A percentile compares a stretch with the other conserved stretches of the same genome.
These are phyloP conservation scores for Umbellularia californica DNA, from an alignment of 164 flowering plant genomes.

Conservation along the genomic window DNA sequence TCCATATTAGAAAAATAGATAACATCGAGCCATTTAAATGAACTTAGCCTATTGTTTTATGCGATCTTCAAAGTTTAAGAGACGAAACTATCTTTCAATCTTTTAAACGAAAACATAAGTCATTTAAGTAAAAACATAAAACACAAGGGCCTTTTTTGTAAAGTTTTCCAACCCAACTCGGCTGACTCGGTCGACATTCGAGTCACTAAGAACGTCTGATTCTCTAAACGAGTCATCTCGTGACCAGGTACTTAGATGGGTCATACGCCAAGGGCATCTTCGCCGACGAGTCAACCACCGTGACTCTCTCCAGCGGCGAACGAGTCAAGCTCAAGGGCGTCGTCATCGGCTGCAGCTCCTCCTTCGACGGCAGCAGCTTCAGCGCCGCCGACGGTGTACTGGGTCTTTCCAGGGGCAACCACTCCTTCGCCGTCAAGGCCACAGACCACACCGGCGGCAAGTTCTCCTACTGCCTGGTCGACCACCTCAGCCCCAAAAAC, in stretches of 20 bases:
- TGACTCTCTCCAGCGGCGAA: slow-evolving; percentile 33
- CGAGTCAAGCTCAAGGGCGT: slow-evolving; percentile 27
- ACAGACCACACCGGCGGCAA: slow-evolving; percentile 34
- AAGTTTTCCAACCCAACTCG: too few relatives aligned
- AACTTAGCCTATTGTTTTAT: too few relatives aligned
- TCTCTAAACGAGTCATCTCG: background rate
- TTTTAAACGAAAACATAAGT: too few relatives aligned
- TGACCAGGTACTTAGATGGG: slow-evolving; percentile 48
- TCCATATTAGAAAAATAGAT: too few relatives aligned
- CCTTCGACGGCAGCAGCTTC: slow-evolving; percentile 28
- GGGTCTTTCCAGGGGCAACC: slow-evolving; percentile 46
- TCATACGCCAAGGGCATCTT: slow-evolving; percentile 50
- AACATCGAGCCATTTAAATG: too few relatives aligned
- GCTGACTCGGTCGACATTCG: too few relatives aligned
- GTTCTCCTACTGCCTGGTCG: slow-evolving; percentile 74
- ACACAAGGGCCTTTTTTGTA: too few relatives aligned
- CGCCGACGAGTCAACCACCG: slow-evolving; percentile 51
- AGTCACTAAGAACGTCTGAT: too few relatives aligned
- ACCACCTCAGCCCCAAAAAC: slow-evolving; percentile 55
- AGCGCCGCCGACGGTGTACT: slow-evolving; percentile 54
- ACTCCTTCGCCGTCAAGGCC: slow-evolving; percentile 42
- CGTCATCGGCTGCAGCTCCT: slow-evolving; percentile 53
- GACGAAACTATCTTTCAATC: too few relatives aligned
- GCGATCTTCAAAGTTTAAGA: too few relatives aligned
- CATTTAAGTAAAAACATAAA: too few relatives aligned